These are phyloP conservation scores for Rhynchospora breviuscula DNA, from an alignment of 176 grass and related monocot species.

Conservation along the genomic window DNA sequence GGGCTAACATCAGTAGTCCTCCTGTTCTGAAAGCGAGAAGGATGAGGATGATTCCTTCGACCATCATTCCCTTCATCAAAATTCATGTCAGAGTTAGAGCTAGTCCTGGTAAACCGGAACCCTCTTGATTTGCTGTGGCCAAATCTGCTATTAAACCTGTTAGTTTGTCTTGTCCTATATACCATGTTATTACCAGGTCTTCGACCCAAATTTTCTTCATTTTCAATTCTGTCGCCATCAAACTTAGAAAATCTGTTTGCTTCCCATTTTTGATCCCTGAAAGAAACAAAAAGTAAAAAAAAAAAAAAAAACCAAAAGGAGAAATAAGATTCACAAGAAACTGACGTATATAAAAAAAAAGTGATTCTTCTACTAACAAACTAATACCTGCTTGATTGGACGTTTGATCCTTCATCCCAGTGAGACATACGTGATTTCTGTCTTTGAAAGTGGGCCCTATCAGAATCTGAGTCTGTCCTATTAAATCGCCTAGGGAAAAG, in stretches of 20 bases:
- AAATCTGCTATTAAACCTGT: constrained; percentile 19
- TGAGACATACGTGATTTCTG: background rate
- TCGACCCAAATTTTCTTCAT: constrained; percentile 4
- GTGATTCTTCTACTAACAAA: background rate
- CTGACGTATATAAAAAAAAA: background rate
- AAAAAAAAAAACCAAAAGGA: background rate
- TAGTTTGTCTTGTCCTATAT: constrained; percentile 17
- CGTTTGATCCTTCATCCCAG: constrained; percentile 22
- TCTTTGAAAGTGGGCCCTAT: constrained; percentile 9
- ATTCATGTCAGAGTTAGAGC: constrained; percentile 5
- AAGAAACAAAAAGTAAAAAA: constrained; percentile 5
- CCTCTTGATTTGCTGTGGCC: constrained; percentile 16
- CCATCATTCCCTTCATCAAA: constrained; percentile 23
- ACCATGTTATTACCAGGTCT: constrained; percentile 16
- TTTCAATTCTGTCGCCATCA: constrained; percentile 31
- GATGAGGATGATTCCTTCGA: background rate
- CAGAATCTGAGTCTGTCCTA: background rate
- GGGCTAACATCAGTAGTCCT: constrained; percentile 16
- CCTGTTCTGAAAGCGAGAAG: constrained; percentile 23
- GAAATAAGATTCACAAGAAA: background rate
- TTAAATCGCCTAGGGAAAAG: background rate
- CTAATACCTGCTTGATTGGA: constrained; percentile 23
- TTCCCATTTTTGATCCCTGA: constrained; percentile 30
- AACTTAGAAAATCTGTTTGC: constrained; percentile 17
- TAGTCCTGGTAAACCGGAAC: constrained; percentile 10